phyloP scores from a whole-genome alignment of 2,329 filamentous ascomycete genomes.

The Phaeosphaeria sp. region DNA sequence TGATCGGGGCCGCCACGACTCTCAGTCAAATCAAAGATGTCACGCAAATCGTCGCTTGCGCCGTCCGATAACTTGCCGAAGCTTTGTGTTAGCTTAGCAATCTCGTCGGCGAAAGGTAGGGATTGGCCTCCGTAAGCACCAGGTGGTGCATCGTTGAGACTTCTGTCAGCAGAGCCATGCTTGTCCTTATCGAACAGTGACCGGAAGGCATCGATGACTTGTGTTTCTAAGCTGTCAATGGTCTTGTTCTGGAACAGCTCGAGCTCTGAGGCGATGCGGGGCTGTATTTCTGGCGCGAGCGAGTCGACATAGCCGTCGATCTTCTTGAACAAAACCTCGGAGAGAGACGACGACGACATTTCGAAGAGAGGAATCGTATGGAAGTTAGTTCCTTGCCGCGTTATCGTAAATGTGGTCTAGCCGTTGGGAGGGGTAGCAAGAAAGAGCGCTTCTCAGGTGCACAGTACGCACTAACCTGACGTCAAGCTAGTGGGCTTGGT shows the following conservation, averaged over 20 bases:
- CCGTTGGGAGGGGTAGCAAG: neutral
- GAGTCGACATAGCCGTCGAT: constrained; percentile 41
- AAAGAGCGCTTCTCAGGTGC: neutral
- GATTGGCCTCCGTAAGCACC: constrained; percentile 38
- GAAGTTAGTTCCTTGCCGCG: neutral
- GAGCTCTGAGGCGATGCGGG: constrained; percentile 38
- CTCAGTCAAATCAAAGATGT: constrained; percentile 37
- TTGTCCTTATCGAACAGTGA: constrained; percentile 35
- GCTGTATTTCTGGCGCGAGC: constrained; percentile 39
- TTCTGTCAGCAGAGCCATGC: constrained; percentile 21
- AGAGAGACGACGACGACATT: constrained; percentile 28
- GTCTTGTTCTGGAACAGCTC: constrained; percentile 40
- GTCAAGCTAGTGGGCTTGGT: neutral
- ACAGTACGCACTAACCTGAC: neutral
- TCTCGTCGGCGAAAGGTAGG: constrained; percentile 37
- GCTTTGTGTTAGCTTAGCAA: constrained; percentile 36
- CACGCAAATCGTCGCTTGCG: constrained; percentile 34
- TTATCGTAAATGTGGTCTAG: neutral
- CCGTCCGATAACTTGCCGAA: constrained; percentile 37
- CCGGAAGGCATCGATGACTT: constrained; percentile 38
- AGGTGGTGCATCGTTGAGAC: constrained; percentile 34
- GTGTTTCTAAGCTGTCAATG: constrained; percentile 38
- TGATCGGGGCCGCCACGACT: constrained; percentile 18
- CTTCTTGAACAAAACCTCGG: constrained; percentile 34
- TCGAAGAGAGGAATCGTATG: neutral